A percentile compares a stretch with the other conserved stretches of the same genome.
Evolutionary conservation across 148 eudicot genomes (phyloP).

Genomic region (Rhododendron ferrugineum): DNA sequence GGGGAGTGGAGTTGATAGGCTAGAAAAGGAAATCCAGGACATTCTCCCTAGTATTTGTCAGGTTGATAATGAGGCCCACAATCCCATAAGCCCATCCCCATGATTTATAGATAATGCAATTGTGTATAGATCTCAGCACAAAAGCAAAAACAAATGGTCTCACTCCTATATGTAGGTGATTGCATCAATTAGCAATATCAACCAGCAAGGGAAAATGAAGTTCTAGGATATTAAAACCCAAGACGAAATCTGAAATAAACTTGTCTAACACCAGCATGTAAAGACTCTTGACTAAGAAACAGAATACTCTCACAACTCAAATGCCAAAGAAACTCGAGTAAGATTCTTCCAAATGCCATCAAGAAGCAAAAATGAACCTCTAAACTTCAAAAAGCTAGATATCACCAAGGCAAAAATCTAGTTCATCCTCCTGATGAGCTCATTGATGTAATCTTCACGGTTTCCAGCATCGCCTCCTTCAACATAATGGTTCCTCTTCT

Average conservation of each 20-base stretch:
- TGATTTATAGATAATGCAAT: slow-evolving; percentile 7
- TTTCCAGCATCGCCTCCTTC: slow-evolving; percentile 78
- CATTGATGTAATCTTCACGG: slow-evolving; percentile 50
- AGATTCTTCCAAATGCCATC: neutral
- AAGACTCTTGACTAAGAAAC: neutral
- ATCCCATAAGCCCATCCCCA: slow-evolving; percentile 47
- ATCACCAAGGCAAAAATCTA: slow-evolving; percentile 18
- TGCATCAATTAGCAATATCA: neutral
- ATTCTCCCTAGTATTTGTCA: slow-evolving; percentile 89
- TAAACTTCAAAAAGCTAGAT: neutral
- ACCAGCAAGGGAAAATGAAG: neutral
- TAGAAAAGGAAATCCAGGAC: slow-evolving; percentile 75
- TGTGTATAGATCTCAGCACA: neutral
- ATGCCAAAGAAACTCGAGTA: neutral
- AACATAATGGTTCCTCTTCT: slow-evolving; percentile 72
- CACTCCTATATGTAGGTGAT: neutral
- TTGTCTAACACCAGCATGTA: neutral
- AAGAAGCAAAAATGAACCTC: neutral
- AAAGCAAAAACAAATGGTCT: neutral
- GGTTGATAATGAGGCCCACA: slow-evolving; percentile 91
- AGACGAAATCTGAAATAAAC: neutral
- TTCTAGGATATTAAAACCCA: neutral
- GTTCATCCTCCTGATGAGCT: slow-evolving; percentile 76
- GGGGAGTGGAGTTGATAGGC: slow-evolving; percentile 91
- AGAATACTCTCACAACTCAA: neutral